Evolutionary conservation across 345 rosid genomes (phyloP), one percentile per base, ranked within the genome.

Genomic region (Pseudoturritis turrita): DNA sequence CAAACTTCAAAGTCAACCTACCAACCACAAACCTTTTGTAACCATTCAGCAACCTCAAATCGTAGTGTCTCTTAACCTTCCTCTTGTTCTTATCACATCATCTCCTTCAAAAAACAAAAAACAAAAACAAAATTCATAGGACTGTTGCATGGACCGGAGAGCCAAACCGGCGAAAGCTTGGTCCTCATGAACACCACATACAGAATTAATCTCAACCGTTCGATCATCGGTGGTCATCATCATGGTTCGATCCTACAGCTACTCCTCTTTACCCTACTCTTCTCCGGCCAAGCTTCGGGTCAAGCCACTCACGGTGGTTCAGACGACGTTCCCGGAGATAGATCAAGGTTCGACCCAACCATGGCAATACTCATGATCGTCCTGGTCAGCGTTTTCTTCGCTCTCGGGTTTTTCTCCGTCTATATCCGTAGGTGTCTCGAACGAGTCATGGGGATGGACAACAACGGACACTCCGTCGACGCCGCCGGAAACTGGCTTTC

Each of bases 331-430:
- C 3, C 57, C 9, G 60, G 14, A 25, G 23, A 50, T 15, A 54
- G 45, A 19, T 62, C 79, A 1, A 31, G 14, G 8, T 88, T 88
- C 67, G 86, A 84, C 67, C 90, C 91, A 2, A 65, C 86, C 41
- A 77, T 90, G 86, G 88, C 89, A 2, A 66, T 87, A 14, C 79
- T 92, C 66, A 87, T 87, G 89, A 79, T 88, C 28, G 79, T 82
- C 35, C 75, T 89, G 14, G 84, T 93, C 26, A 55, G 85, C 33
- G 74, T 69, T 8, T 86, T 89, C 81, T 90, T 89, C 70, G 23
- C 82, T 17, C 45, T 90, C 40, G 97, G 97, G 2, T 88, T 88
- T 78, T 86, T 83, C 83, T 86, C 94, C 18, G 72, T 90, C 49
- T 93, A 89, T 55, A 31, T 89, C 65, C 87, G 92, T 10, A 85